Conservation (phyloP, 306 rosid species). For the Leucaena leucocephala region DNA sequence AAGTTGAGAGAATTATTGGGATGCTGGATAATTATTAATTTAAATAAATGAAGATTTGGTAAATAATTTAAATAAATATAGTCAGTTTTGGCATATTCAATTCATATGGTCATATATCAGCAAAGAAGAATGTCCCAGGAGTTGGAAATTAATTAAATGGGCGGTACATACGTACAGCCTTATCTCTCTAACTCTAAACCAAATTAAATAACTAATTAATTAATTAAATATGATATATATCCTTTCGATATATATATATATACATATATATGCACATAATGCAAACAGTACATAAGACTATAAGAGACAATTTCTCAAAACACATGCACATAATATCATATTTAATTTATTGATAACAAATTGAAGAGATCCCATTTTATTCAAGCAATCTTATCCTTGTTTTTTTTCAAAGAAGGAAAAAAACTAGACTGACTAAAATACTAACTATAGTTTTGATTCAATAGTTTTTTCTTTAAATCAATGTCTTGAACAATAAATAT, state of each 20-base stretch:
- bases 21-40: background rate
- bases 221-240: too few species aligned
- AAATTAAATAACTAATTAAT: background rate
- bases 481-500: background rate
- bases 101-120: background rate
- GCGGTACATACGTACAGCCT: background rate
- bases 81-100: slow-evolving; percentile 22
- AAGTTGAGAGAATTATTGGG: background rate
- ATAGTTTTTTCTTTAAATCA: background rate
- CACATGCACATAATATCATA: background rate
- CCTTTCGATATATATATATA: background rate
- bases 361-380: background rate
- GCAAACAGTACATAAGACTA: background rate
- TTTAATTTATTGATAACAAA: background rate
- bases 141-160: background rate
- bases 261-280: too few species aligned
- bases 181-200: background rate
- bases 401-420: background rate
- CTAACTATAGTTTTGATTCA: too few species aligned
- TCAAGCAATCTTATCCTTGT: background rate
- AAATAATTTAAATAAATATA: background rate
- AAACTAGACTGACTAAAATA: background rate
- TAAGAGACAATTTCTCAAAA: background rate
- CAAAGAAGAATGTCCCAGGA: slow-evolving; percentile 13
- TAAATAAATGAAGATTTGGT: background rate